phyloP scores from a whole-genome alignment of 129 eudicot species.

The Artemisia argyi region DNA sequence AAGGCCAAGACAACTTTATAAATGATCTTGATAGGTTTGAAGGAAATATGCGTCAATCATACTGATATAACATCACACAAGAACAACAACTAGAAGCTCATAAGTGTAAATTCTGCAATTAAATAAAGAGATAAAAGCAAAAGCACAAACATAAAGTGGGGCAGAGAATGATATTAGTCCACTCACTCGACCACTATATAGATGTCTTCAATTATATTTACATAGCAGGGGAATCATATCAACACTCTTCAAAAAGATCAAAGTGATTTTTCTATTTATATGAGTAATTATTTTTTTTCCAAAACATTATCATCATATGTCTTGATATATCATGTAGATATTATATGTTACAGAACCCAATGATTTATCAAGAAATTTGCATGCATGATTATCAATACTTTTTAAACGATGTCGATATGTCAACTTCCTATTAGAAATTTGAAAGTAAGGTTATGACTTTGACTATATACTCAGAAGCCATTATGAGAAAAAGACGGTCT shows the following conservation, averaged over 20 bases:
- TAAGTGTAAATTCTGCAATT: not conserved
- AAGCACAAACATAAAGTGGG: conserved; percentile 16
- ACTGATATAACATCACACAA: conserved; percentile 5
- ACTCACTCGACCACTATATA: too few species aligned
- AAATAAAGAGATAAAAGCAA: not conserved
- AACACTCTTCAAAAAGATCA: not conserved
- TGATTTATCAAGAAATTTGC: too few species aligned
- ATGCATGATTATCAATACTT: too few species aligned
- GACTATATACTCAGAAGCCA: not conserved
- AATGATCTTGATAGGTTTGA: not conserved
- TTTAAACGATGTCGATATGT: not conserved
- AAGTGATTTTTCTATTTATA: not conserved
- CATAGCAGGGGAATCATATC: not conserved
- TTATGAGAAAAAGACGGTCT: not conserved
- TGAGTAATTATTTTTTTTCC: not conserved
- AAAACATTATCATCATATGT: too few species aligned
- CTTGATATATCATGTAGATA: too few species aligned
- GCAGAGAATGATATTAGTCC: not conserved
- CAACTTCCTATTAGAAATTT: not conserved
- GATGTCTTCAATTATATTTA: too few species aligned
- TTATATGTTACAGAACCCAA: too few species aligned
- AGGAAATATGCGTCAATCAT: not conserved
- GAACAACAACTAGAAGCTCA: conserved; percentile 15
- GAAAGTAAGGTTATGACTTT: not conserved
- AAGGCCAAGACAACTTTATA: conserved; percentile 8